A percentile compares a stretch with the other conserved stretches of the same genome.
These are phyloP conservation scores for Carex arenaria DNA, from an alignment of 202 grass and related monocot genomes.

Conservation along the genomic window DNA sequence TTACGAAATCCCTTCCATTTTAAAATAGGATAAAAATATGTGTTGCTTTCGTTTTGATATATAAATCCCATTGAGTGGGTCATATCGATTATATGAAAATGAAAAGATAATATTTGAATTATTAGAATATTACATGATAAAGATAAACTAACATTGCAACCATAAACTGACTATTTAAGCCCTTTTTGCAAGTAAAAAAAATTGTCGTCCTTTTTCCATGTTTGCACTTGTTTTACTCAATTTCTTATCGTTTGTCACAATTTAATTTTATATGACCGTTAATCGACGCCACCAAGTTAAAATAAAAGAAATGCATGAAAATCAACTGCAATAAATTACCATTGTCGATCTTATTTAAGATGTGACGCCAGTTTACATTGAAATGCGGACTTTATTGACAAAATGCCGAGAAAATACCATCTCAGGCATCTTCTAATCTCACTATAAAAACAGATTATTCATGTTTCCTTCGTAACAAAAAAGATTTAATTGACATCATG, in stretches of 20 bases:
- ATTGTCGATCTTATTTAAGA: neutral
- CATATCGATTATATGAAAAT: no score
- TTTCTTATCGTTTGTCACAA: neutral
- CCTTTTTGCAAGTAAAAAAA: no score
- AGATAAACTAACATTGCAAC: no score
- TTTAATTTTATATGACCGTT: neutral
- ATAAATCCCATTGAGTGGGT: no score
- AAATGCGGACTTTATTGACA: conserved; percentile 8
- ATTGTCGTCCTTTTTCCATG: no score
- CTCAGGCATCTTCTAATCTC: neutral
- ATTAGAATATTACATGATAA: no score
- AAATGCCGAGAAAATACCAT: neutral
- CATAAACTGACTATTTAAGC: no score
- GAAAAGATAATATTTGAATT: no score
- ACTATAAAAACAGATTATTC: conserved; percentile 12
- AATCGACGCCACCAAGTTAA: neutral
- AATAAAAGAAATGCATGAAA: neutral
- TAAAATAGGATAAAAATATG: no score
- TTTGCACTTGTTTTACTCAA: no score
- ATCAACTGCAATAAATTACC: neutral
- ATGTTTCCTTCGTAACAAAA: neutral
- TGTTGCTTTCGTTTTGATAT: no score
- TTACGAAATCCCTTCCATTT: no score
- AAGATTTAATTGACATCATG: neutral
- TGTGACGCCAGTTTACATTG: neutral